Base-by-base conservation (phyloP, 768 basidiomycete genomes). In the Pleurotus pulmonarius region DNA sequence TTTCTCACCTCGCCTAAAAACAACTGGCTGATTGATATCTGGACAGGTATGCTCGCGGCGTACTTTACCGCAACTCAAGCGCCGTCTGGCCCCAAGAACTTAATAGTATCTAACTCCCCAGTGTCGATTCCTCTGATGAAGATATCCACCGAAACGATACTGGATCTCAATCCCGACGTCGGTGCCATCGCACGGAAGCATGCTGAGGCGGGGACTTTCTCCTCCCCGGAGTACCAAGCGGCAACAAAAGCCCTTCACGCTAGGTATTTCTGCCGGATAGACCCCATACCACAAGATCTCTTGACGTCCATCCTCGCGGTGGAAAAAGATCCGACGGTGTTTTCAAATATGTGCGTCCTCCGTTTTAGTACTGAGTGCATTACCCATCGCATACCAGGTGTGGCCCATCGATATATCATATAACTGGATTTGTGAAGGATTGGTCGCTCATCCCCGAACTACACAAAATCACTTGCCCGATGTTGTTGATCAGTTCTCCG, bases 41-140 rank as follows among this genome's bases (percentile, higher is more conserved):
- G 13, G 11, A 20, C 11, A 45, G 81, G 77, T 1, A 81, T 81
- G 67, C 69, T 85, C 5, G 81, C 69, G 0, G 59, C 69, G 4
- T 71, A 78, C 38, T 79, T 75, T 47, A 77, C 61, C 5, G 65
- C 72, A 37, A 60, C 67, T 13, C 67, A 68, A 11, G 68, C 74
- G 18, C 79, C 78, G 3, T 16, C 53, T 0, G 77, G 77, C 0
- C 57, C 81, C 8, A 70, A 66, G 45, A 72, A 58, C 44, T 57
- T 76, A 4, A 61, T 78, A 11, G 24, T 76, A 0, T 53, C 68
- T n/a, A 58, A 70, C 46, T 63, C 70, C 0, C 69, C 68, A 0
- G 73, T 74, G 5, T 59, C 65, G 5, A 64, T 63, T 47, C 41
- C 40, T 2, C 58, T 73, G 4, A 69, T 70, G 65, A 60, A 53